These are phyloP conservation scores for Lactifluus subvellereus DNA, from an alignment of 768 basidiomycete genomes.

Conservation along the genomic window DNA sequence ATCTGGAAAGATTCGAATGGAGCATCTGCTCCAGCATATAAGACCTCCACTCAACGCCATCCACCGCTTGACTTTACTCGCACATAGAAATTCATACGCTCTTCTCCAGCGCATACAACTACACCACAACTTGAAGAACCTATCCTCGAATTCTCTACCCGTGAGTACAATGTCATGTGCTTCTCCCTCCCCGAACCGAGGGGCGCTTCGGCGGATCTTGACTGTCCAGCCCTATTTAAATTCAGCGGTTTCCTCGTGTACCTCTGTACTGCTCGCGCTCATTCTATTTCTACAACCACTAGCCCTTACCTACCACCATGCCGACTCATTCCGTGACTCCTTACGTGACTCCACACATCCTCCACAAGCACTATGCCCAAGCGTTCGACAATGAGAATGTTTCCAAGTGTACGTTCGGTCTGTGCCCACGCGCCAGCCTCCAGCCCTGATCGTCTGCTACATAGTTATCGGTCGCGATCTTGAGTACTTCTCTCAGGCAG, in stretches of 20 bases:
- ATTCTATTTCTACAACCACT: neutral
- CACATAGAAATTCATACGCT: neutral
- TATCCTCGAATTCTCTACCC: neutral
- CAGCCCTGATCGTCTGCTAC: slow-evolving; percentile 18
- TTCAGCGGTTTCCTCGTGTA: slow-evolving; percentile 7
- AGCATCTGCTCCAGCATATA: slow-evolving; percentile 15
- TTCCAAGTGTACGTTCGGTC: slow-evolving; percentile 47
- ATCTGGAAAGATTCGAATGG: slow-evolving; percentile 13
- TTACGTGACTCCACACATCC: slow-evolving; percentile 84
- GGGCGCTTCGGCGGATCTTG: slow-evolving; percentile 15
- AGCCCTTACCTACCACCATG: slow-evolving; percentile 40
- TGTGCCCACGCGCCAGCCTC: neutral
- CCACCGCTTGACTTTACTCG: neutral
- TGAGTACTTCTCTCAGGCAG: slow-evolving; percentile 97
- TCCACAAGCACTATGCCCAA: slow-evolving; percentile 82
- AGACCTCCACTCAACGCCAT: slow-evolving; percentile 3
- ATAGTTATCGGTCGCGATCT: slow-evolving; percentile 89
- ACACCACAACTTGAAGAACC: neutral
- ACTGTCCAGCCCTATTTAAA: neutral
- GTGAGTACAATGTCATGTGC: slow-evolving; percentile 16
- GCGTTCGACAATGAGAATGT: slow-evolving; percentile 57
- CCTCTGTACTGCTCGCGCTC: neutral
- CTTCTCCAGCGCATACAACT: neutral
- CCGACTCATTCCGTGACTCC: slow-evolving; percentile 68
- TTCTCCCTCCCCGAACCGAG: neutral